Percentiles rank a stretch among this genome's conserved stretches.
Evolutionary conservation across 306 rosid species (phyloP).

Genomic region (Prunus mira): DNA sequence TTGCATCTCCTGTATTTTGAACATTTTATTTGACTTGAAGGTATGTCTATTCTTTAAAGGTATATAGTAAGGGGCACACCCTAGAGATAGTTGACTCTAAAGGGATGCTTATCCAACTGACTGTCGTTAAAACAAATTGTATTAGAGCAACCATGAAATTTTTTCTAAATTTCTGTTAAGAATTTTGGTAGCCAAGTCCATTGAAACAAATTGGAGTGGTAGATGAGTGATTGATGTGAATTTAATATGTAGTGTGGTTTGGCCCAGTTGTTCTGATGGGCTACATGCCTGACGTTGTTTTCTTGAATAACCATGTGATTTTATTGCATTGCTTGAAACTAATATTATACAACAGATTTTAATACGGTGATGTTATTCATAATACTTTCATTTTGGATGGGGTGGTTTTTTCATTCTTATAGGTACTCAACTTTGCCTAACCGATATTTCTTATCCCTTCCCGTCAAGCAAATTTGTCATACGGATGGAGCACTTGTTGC

Average conservation of each 20-base stretch:
- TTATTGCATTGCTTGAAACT: neutral
- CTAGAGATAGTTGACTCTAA: neutral
- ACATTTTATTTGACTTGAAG: neutral
- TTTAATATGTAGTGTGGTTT: neutral
- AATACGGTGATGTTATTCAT: neutral
- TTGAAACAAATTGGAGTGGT: neutral
- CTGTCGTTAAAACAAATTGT: no score
- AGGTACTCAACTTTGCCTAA: conserved; percentile 93
- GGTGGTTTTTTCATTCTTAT: conserved; percentile 18
- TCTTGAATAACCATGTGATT: neutral
- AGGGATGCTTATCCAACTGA: neutral
- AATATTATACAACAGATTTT: no score
- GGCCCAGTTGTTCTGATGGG: no score
- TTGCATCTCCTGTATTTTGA: neutral
- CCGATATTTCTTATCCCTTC: conserved; percentile 67
- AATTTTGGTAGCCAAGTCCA: neutral
- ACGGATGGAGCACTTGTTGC: conserved; percentile 75
- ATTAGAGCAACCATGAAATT: neutral
- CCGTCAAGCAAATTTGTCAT: conserved; percentile 74
- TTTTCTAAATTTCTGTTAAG: no score
- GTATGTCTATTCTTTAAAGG: neutral
- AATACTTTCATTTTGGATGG: neutral
- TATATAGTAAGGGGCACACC: neutral
- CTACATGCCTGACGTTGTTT: neutral
- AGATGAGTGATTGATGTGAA: neutral